Evolutionary conservation across 1,139 yeast genomes (phyloP), one percentile per base, ranked within the genome.

Genomic region (Yamadazyma buinensis): DNA sequence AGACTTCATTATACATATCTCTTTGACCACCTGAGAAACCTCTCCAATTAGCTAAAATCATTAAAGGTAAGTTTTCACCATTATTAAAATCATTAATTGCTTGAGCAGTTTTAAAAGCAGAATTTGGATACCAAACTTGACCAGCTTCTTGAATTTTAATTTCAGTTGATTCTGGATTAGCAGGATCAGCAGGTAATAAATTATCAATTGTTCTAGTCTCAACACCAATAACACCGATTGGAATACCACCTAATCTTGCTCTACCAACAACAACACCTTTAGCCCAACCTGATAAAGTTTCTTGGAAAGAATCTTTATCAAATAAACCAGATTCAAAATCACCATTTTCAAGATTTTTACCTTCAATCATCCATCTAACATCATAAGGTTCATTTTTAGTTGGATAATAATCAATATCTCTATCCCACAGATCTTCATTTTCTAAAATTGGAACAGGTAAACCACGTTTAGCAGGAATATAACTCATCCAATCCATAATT

Each of bases 1-100:
- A 80, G 34, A 92, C 95, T 67, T 92, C 98, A 55, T 90, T 87
- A 77, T 84, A 94, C 98, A 92, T 92, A 64, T 92, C 98, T 61
- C 97, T 84, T 72, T 94, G 98, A 64, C 98, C 98, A 72, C 98
- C 98, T 47, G 97, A 88, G 79, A 92, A 92, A 56, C 98, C 98
- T 80, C 98, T 84, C 98, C 98, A 92, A 76, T 92, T 92, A 39
- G 98, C 98, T 53, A 92, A 69, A 49, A 92, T 88, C 95, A 92
- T 87, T 62, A 92, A 75, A 44, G 98, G 98, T 54, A 92, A 75
- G 64, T 88, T 94, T 64, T 92, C 98, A 74, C 98, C 98, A 57
- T 87, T 73, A 72, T 92, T 92, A 77, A 92, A 92, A 59, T 92
- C 98, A 50, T 84, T 84, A 51, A 92, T 92, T 18, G 98, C 97